A percentile compares a stretch with the other conserved stretches of the same genome.
phyloP scores from a whole-genome alignment of 192 early-diverging fungal genomes.

The Coemansia reversa region DNA sequence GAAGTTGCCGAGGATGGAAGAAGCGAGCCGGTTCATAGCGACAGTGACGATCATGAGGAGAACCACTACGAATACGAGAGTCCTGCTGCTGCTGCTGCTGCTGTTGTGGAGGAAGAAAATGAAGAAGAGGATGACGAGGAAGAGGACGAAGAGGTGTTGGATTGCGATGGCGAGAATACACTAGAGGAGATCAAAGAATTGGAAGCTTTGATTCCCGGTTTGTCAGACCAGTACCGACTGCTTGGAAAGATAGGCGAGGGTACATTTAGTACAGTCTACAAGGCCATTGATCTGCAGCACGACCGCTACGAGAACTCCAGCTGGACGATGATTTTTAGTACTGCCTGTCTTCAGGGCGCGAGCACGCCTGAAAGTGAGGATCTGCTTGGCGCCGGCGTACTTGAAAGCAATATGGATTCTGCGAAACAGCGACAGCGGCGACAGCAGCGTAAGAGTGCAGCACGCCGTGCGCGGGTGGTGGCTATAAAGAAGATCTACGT shows the following conservation, averaged over 20 bases:
- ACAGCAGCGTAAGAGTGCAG: constrained; percentile 2
- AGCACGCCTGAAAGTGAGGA: constrained; percentile 7
- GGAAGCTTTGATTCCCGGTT: constrained; percentile 55
- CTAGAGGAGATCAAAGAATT: constrained; percentile 65
- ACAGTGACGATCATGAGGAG: neutral
- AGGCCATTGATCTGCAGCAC: constrained; percentile 76
- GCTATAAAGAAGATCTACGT: constrained; percentile 88
- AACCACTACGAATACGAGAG: constrained; percentile 1
- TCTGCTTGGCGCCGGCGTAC: neutral
- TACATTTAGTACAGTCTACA: constrained; percentile 92
- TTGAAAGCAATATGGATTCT: constrained; percentile 2
- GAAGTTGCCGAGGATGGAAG: neutral
- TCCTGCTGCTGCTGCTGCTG: neutral
- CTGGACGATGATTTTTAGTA: constrained; percentile 58
- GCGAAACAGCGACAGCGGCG: neutral
- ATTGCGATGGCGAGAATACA: constrained; percentile 28
- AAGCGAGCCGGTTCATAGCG: neutral
- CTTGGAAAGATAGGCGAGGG: constrained; percentile 85
- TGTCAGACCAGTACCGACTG: constrained; percentile 63
- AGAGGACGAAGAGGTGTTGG: constrained; percentile 3
- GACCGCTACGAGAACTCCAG: constrained; percentile 67
- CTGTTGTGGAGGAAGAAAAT: constrained; percentile 1
- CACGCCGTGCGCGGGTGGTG: constrained; percentile 53
- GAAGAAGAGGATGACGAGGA: neutral
- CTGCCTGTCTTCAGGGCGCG: constrained; percentile 3